phyloP scores from a whole-genome alignment of 257 asterid species.

The Nicotiana tomentosiformis region DNA sequence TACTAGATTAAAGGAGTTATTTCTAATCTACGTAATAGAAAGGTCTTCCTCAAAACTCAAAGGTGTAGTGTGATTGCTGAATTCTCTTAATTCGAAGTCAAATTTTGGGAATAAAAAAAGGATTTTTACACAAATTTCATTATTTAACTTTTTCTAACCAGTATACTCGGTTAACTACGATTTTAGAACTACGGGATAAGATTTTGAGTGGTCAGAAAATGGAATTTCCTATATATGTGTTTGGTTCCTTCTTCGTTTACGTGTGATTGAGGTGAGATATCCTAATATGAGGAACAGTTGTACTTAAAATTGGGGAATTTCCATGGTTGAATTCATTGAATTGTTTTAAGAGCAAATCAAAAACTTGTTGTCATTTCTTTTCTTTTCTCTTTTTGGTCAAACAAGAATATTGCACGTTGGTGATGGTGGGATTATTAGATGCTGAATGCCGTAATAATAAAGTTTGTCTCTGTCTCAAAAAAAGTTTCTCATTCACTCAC shows the following conservation, averaged over 20 bases:
- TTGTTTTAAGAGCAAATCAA: not conserved
- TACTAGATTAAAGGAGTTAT: too few relatives aligned
- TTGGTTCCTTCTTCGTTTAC: not conserved
- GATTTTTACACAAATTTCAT: too few relatives aligned
- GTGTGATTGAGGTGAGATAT: not conserved
- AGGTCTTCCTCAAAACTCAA: too few relatives aligned
- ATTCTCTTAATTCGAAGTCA: too few relatives aligned
- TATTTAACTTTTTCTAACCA: too few relatives aligned
- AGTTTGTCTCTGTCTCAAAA: not conserved
- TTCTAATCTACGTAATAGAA: too few relatives aligned
- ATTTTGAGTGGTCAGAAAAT: not conserved
- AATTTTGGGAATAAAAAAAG: too few relatives aligned
- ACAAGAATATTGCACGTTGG: conserved; percentile 7
- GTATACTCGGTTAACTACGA: too few relatives aligned
- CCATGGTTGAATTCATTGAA: not conserved
- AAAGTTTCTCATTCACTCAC: not conserved
- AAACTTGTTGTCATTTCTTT: not conserved
- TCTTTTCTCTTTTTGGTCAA: not conserved
- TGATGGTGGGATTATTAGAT: not conserved
- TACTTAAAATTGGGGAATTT: not conserved
- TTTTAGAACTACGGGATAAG: too few relatives aligned
- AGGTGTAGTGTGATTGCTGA: too few relatives aligned
- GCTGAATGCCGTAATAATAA: not conserved
- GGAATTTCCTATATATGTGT: not conserved
- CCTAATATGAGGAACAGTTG: not conserved